Conservation (phyloP, 1,284 basidiomycete species). For the Cryptococcus amylolentus region DNA sequence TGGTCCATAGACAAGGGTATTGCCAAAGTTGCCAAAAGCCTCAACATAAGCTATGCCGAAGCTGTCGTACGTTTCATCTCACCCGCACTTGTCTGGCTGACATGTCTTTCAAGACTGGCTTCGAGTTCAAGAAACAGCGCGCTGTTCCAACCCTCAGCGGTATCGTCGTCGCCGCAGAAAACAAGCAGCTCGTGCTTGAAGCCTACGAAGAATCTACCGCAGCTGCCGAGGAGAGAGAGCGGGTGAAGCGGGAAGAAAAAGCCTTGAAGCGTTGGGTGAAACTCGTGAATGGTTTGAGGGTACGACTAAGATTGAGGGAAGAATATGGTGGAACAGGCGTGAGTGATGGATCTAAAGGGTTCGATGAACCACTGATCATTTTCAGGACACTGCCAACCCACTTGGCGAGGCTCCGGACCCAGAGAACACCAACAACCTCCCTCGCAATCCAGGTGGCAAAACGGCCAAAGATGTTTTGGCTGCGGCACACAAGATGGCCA, state of each 20-base stretch:
- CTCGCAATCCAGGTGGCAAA: constrained; percentile 4
- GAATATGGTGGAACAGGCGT: constrained; percentile 60
- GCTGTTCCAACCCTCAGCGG: constrained; percentile 83
- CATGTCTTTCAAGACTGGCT: constrained; percentile 55
- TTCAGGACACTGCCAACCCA: constrained; percentile 34
- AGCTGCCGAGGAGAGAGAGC: constrained; percentile 70
- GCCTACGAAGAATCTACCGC: constrained; percentile 81
- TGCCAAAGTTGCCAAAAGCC: constrained; percentile 79
- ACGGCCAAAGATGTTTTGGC: constrained; percentile 32
- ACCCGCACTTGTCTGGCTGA: constrained; percentile 2
- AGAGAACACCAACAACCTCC: not conserved
- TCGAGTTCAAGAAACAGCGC: constrained; percentile 87
- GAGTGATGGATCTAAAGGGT: not conserved
- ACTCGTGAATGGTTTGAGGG: constrained; percentile 80
- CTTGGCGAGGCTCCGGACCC: constrained; percentile 20
- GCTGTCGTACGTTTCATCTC: constrained; percentile 63
- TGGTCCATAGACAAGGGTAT: constrained; percentile 68
- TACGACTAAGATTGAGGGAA: constrained; percentile 73
- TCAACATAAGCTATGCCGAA: constrained; percentile 87
- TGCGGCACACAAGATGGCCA: constrained; percentile 21
- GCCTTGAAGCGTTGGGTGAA: constrained; percentile 85
- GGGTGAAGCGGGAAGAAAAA: constrained; percentile 70
- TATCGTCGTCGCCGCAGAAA: constrained; percentile 79
- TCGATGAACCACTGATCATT: not conserved
- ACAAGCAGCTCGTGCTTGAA: constrained; percentile 72